Conservation (phyloP, 2,329 filamentous ascomycete species). For the Penicillium sp. region DNA sequence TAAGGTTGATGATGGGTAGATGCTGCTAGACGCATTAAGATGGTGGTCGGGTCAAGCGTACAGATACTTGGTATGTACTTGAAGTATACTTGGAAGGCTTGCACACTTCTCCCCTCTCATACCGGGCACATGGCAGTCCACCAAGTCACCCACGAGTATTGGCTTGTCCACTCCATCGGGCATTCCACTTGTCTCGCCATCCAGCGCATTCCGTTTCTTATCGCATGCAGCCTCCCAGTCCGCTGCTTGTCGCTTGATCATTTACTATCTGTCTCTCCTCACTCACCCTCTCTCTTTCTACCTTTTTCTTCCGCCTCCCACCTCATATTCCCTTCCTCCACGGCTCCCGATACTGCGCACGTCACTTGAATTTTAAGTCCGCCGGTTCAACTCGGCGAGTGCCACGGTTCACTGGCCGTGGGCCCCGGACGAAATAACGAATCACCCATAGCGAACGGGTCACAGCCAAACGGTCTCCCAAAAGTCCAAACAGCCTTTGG, state of each 20-base stretch:
- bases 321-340: not conserved
- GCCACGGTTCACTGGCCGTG: slow-evolving; percentile 22
- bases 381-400: slow-evolving; percentile 13
- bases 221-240: not conserved
- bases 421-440: slow-evolving; percentile 11
- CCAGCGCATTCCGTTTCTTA: slow-evolving; percentile 2
- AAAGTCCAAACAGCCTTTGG: not conserved
- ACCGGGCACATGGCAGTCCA: no score
- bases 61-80: not conserved
- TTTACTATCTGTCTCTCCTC: not conserved
- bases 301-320: not conserved
- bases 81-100: not conserved
- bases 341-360: slow-evolving; percentile 8
- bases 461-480: not conserved
- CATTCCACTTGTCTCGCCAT: not conserved
- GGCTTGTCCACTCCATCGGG: not conserved
- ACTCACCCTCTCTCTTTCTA: no score
- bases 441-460: not conserved
- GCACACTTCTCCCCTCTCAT: not conserved
- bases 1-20: not conserved
- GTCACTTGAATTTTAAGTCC: slow-evolving; percentile 9
- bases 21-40: no score
- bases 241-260: slow-evolving; percentile 4
- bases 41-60: not conserved
- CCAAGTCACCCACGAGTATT: not conserved